phyloP scores from a whole-genome alignment of 2,329 filamentous ascomycete genomes.

The Colletotrichum sp. region DNA sequence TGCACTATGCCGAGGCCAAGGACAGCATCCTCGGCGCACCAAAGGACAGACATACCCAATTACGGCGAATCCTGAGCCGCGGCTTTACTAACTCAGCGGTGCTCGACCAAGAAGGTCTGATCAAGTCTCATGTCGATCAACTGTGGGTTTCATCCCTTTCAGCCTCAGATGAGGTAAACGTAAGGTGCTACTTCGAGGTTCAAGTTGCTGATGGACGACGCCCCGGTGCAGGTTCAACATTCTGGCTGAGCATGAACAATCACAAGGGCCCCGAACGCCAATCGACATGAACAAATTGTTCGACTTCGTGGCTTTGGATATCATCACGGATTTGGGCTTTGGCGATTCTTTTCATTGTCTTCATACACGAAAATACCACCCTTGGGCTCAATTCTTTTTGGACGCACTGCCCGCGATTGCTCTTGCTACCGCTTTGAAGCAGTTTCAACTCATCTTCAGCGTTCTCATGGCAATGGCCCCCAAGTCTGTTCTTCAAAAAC shows the following conservation, averaged over 20 bases:
- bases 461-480: background rate
- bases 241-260: background rate
- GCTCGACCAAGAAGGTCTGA: background rate
- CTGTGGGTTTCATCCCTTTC: background rate
- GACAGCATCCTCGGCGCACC: background rate
- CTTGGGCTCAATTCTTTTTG: background rate
- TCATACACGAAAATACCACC: background rate
- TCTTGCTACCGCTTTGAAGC: background rate
- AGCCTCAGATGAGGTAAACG: background rate
- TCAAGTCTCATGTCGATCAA: background rate
- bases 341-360: background rate
- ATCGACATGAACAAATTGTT: background rate
- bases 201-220: background rate
- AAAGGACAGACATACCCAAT: background rate
- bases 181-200: background rate
- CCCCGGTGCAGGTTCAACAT: background rate
- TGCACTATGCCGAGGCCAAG: background rate
- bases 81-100: background rate
- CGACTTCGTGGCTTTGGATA: background rate
- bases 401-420: background rate
- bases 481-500: background rate
- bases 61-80: background rate
- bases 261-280: background rate
- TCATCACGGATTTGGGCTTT: background rate
- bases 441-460: background rate